Base-by-base conservation (phyloP, 495 filamentous ascomycete species). In the Baudoinia panamericana region DNA sequence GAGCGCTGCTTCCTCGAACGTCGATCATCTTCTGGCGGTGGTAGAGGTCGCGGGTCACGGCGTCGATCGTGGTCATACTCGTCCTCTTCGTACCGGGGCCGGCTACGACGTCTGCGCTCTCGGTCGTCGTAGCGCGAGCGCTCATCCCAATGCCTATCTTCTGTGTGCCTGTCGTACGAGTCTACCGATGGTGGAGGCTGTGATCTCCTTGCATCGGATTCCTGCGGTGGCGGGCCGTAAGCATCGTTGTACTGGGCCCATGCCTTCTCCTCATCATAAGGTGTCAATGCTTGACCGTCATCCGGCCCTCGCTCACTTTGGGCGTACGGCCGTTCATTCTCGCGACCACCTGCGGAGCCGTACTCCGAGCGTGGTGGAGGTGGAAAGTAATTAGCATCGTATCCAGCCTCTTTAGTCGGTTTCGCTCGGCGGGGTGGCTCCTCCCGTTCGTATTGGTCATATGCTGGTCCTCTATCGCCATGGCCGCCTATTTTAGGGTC, bases 211-310 rank as follows among this genome's bases (percentile, higher is more conserved):
- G 21, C 15, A 13, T 36, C 41, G 26, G 20, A 36, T n/a, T 27
- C 2, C 6, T 5, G 9, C 4, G n/a, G 17, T 16, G 42, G 42
- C 2, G 42, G 32, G 17, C 42, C 42, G 27, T 45, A 45, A 2
- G 42, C 42, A 16, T 45, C 42, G n/a, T 23, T 31, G 18, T 45
- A 45, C 16, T 45, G 16, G 16, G 42, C 42, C 19, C 30, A 45
- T 12, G 42, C 42, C 26, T 39, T 45, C 42, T 45, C 42, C 19
- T 45, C 33, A 12, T 45, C 35, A 20, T 45, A 45, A 8, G 34
- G 32, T n/a, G 42, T 27, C 30, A 45, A 2, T 3, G 32, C 33
- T 9, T 39, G 5, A 9, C 16, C 26, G 4, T 41, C 39, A 8
- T 7, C 18, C 9, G 4, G 15, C 8, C 17, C 10, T 4, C 11